Evolutionary conservation across 495 filamentous ascomycete species (phyloP).

Genomic region (Xylaria longipes): DNA sequence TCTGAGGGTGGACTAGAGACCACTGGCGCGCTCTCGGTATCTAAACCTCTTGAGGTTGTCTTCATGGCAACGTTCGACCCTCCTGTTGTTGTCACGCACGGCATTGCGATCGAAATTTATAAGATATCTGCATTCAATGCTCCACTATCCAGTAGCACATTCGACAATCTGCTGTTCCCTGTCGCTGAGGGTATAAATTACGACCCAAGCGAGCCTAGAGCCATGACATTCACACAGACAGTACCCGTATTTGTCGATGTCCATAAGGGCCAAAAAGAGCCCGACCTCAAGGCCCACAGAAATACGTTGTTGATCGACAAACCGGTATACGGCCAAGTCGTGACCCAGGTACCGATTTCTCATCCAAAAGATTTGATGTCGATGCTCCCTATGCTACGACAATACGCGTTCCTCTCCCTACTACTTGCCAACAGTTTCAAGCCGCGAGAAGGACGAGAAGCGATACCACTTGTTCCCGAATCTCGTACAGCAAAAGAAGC

Average conservation of each 20-base stretch:
- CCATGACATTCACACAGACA: conserved; percentile 45
- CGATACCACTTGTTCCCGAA: conserved; percentile 22
- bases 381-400: conserved; percentile 76
- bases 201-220: conserved; percentile 48
- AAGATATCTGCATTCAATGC: conserved; percentile 66
- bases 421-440: conserved; percentile 69
- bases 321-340: conserved; percentile 67
- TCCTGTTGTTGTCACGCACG: conserved; percentile 74
- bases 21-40: conserved; percentile 43
- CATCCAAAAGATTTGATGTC: conserved; percentile 85
- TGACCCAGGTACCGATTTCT: conserved; percentile 79
- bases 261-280: conserved; percentile 43
- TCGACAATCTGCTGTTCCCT: conserved; percentile 71
- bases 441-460: conserved; percentile 27
- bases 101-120: conserved; percentile 71
- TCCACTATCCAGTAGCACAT: conserved; percentile 60
- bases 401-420: conserved; percentile 73
- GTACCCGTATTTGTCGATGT: conserved; percentile 31
- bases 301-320: conserved; percentile 77
- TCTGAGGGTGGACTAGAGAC: conserved; percentile 39
- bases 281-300: conserved; percentile 59
- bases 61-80: conserved; percentile 88
- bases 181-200: conserved; percentile 40
- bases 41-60: conserved; percentile 72
- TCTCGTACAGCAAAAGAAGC: conserved; percentile 10